Conservation (phyloP, 768 basidiomycete genomes). For the Trametes sanguinea region DNA sequence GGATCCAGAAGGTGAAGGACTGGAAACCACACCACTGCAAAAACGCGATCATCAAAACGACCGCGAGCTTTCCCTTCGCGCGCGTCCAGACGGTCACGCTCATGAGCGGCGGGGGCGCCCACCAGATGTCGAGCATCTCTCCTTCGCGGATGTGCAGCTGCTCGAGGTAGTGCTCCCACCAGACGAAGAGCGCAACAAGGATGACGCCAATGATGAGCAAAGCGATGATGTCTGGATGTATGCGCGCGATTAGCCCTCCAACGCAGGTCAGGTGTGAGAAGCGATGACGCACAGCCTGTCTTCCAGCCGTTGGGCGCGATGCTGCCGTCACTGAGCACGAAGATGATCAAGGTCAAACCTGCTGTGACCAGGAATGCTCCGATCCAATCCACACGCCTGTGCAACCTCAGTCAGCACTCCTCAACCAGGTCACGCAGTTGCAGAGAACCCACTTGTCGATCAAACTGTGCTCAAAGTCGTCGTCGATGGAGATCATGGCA, state of each 20-base stretch:
- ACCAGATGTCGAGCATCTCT: slow-evolving; percentile 16
- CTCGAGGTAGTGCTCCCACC: slow-evolving; percentile 70
- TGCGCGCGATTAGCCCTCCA: not conserved
- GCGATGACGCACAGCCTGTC: slow-evolving; percentile 49
- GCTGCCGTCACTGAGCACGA: slow-evolving; percentile 71
- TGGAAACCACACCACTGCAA: slow-evolving; percentile 62
- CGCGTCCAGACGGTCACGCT: slow-evolving; percentile 62
- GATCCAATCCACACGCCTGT: slow-evolving; percentile 68
- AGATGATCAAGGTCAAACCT: slow-evolving; percentile 70
- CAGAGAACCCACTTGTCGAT: slow-evolving; percentile 23
- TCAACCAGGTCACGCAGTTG: not conserved
- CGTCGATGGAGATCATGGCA: slow-evolving; percentile 61
- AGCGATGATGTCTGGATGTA: slow-evolving; percentile 64
- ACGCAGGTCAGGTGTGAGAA: slow-evolving; percentile 19
- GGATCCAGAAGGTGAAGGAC: slow-evolving; percentile 54
- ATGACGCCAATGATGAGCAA: slow-evolving; percentile 63
- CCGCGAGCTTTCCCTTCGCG: slow-evolving; percentile 60
- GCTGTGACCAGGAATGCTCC: slow-evolving; percentile 67
- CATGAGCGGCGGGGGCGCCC: slow-evolving; percentile 64
- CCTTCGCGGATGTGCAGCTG: slow-evolving; percentile 23
- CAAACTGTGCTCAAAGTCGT: slow-evolving; percentile 45
- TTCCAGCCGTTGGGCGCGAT: slow-evolving; percentile 61
- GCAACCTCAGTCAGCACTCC: not conserved
- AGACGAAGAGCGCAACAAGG: slow-evolving; percentile 55
- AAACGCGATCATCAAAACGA: slow-evolving; percentile 64